These are phyloP conservation scores for Noccaea caerulescens DNA, from an alignment of 345 rosid genomes.

Conservation along the genomic window DNA sequence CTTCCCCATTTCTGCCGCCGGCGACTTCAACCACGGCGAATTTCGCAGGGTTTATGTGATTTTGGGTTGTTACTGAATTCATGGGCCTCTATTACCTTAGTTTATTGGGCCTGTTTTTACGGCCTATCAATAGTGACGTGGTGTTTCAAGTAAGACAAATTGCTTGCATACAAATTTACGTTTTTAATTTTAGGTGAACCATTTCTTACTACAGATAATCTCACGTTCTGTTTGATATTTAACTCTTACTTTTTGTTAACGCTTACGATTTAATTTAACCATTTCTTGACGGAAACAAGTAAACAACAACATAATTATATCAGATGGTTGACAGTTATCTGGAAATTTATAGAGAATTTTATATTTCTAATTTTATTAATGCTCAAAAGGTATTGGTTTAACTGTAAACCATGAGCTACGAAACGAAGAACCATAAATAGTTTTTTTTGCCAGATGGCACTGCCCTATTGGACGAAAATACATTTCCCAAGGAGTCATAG, in stretches of 20 bases:
- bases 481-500: background rate
- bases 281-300: background rate
- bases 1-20: conserved; percentile 67
- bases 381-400: conserved; percentile 10
- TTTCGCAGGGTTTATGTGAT: conserved; percentile 39
- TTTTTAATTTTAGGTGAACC: background rate
- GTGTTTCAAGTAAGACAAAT: background rate
- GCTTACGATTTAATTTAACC: background rate
- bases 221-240: background rate
- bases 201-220: background rate
- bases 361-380: conserved; percentile 13
- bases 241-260: background rate
- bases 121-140: background rate
- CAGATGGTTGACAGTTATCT: conserved; percentile 6
- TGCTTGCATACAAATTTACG: background rate
- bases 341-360: background rate
- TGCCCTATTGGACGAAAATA: conserved; percentile 5
- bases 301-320: background rate
- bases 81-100: conserved; percentile 6
- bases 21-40: conserved; percentile 29
- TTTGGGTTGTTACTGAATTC: conserved; percentile 25
- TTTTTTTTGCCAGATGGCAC: conserved; percentile 28
- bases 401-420: conserved; percentile 28
- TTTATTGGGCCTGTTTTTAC: background rate
- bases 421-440: conserved; percentile 27